Base-by-base conservation (phyloP, 139 green algal genomes). In the Picocystis salinarum region DNA sequence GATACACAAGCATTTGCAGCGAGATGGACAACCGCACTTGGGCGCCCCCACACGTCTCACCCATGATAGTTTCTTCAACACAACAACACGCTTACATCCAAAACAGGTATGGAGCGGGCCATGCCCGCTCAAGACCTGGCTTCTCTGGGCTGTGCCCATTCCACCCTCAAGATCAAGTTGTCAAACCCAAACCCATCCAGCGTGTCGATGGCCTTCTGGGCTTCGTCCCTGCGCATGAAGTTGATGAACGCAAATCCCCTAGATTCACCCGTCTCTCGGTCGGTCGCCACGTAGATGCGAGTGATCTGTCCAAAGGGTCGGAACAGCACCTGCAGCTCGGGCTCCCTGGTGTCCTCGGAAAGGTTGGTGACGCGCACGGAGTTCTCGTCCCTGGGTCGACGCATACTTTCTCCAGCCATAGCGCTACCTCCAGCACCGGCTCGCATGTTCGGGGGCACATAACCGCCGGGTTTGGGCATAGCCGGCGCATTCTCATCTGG, bases 171-270 rank as follows among this genome's bases (percentile, higher is more conserved):
- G 40, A 98, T 98, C 45, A 98, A 76, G 67, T 96, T 95, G 63
- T 92, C 88, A 60, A 96, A 98, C 10, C 87, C 87, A 53, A 80
- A 91, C 27, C 75, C 83, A 53, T 94, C 73, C 33, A 95, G 67
- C 48, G 78, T 91, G 42, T 75, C 55, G 45, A 96, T 94, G 12
- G 83, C 85, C 5, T 73, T 62, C 28, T 81, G 58, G 5, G 80
- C 87, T 44, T 93, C 80, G 28, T 93, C 74, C 49, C 71, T 75
- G 50, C 12, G 13, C 26, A 82, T 58, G 49, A 93, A 97, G 67
- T 94, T 98, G 62, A 98, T 78, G 48, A 98, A 98, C 0, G 79
- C 88, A 71, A 98, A 98, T 34, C 88, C 88, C 12, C 88, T 58
- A 48, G 62, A 79, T 62, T 92, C 79, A 30, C 70, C 66, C 6